Conservation (phyloP, 2,329 filamentous ascomycete genomes). For the Orbilia blumenaviensis region DNA sequence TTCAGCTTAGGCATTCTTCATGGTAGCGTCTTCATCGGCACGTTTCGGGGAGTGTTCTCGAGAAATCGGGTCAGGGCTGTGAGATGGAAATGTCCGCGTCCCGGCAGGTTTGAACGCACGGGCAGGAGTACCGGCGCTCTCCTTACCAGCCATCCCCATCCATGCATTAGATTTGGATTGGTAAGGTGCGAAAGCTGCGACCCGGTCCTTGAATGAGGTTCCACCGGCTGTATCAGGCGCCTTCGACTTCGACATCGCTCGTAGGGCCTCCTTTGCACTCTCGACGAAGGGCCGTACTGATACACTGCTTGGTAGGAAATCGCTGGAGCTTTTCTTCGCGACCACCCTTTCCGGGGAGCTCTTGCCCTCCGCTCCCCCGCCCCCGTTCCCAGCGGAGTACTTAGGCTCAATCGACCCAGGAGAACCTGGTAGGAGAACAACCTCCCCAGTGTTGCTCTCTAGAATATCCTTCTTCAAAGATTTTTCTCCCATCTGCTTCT, state of each 20-base stretch:
- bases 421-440: background rate
- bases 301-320: background rate
- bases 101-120: slow-evolving; percentile 42
- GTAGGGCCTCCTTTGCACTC: background rate
- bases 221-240: background rate
- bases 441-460: background rate
- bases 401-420: background rate
- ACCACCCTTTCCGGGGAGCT: background rate
- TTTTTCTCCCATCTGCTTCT: slow-evolving; percentile 26
- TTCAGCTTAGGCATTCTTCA: slow-evolving; percentile 10
- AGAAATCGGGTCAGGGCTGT: slow-evolving; percentile 18
- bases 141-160: slow-evolving; percentile 31
- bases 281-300: slow-evolving; percentile 23
- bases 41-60: slow-evolving; percentile 24
- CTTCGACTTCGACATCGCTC: background rate
- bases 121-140: slow-evolving; percentile 25
- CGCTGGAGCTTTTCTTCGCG: background rate
- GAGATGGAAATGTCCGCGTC: slow-evolving; percentile 26
- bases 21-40: slow-evolving; percentile 15
- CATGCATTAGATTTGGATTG: slow-evolving; percentile 27
- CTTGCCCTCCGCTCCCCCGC: background rate
- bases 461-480: background rate
- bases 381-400: background rate
- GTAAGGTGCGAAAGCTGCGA: slow-evolving; percentile 34
- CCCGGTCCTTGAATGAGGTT: slow-evolving; percentile 29